These are phyloP conservation scores for Alternaria atra DNA, from an alignment of 2,329 filamentous ascomycete genomes.

Conservation along the genomic window DNA sequence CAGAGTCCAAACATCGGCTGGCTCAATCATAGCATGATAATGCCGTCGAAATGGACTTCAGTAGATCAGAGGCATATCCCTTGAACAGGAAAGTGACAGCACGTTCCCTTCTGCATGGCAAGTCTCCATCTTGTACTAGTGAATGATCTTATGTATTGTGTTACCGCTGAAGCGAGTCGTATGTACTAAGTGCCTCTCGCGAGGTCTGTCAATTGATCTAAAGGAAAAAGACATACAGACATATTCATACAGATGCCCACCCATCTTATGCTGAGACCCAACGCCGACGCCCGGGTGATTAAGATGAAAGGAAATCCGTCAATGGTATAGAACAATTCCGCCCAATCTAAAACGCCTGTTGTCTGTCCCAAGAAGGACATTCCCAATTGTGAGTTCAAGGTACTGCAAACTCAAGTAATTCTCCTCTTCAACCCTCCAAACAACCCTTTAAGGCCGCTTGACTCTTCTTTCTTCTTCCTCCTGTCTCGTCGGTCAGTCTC, in stretches of 20 bases:
- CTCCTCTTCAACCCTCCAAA: constrained; percentile 46
- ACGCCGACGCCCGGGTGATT: constrained; percentile 8
- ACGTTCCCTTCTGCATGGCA: neutral
- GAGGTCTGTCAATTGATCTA: constrained; percentile 9
- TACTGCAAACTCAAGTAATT: constrained; percentile 27
- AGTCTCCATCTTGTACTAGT: neutral
- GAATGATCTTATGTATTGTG: neutral
- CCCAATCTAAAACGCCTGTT: constrained; percentile 19
- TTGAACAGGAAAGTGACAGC: no score
- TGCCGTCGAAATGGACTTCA: no score
- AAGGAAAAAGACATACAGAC: neutral
- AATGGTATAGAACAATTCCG: constrained; percentile 27
- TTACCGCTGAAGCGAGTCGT: neutral
- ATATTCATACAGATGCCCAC: constrained; percentile 17
- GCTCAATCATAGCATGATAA: no score
- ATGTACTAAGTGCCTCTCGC: constrained; percentile 7
- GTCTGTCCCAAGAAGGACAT: constrained; percentile 19
- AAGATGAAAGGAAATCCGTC: constrained; percentile 6
- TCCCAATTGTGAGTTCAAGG: neutral
- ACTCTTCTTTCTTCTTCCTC: constrained; percentile 43
- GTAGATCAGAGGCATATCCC: neutral
- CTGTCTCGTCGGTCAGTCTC: constrained; percentile 35
- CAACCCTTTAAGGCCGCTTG: constrained; percentile 40
- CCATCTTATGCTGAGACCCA: constrained; percentile 8
- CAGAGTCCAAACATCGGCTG: no score